phyloP scores from a whole-genome alignment of 2,329 filamentous ascomycete species.

The Epichloe festucae region DNA sequence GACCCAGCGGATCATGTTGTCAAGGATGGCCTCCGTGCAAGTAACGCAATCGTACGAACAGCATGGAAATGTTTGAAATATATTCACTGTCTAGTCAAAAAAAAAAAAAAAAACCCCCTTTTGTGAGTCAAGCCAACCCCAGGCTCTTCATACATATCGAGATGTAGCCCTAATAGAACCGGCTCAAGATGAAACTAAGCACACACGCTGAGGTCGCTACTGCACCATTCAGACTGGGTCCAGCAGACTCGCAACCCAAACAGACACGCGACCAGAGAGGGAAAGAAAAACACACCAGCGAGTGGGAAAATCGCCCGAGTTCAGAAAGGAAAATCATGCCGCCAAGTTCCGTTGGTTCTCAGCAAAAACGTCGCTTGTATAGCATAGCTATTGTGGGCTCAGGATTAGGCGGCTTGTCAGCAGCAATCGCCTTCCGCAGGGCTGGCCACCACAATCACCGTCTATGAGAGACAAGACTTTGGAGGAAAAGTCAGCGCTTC shows the following conservation, averaged over 20 bases:
- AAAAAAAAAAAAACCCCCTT: background rate
- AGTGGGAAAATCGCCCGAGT: background rate
- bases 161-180: background rate
- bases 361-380: slow-evolving; percentile 12
- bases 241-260: background rate
- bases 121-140: background rate
- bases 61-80: background rate
- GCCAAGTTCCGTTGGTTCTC: background rate
- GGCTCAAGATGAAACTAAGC: background rate
- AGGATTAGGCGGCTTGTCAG: slow-evolving; percentile 26
- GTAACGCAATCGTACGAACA: background rate
- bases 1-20: background rate
- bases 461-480: slow-evolving; percentile 51
- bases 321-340: background rate
- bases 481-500: slow-evolving; percentile 53
- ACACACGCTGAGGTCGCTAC: background rate
- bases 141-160: background rate
- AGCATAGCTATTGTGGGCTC: slow-evolving; percentile 25
- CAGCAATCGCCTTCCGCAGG: slow-evolving; percentile 26
- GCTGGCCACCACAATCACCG: slow-evolving; percentile 32
- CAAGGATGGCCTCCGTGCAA: background rate
- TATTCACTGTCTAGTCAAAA: background rate
- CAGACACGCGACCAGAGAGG: background rate
- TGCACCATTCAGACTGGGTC: background rate
- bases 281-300: background rate